These are phyloP conservation scores for Naganishia friedmannii DNA, from an alignment of 768 basidiomycete species.

Conservation along the genomic window DNA sequence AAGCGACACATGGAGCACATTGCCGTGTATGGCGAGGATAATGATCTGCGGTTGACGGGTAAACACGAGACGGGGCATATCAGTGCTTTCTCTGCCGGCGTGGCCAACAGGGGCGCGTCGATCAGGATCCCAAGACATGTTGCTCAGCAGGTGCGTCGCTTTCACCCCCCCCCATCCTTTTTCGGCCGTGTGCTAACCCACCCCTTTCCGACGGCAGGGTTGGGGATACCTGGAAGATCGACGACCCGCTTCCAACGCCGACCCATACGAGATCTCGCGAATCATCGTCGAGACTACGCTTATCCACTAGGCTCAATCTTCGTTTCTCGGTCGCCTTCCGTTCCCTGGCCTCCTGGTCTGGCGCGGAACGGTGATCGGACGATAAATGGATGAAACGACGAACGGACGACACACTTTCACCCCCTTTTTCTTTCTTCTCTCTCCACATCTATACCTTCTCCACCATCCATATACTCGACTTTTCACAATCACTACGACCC, in stretches of 20 bases:
- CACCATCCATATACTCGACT: no score
- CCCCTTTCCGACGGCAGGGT: conserved; percentile 58
- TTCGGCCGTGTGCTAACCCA: not conserved
- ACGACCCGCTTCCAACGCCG: conserved; percentile 96
- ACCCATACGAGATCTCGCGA: conserved; percentile 79
- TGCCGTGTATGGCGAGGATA: conserved; percentile 96
- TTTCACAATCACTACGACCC: no score
- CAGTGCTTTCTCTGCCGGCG: conserved; percentile 82
- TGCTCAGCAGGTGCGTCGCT: conserved; percentile 57
- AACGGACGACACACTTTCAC: no score
- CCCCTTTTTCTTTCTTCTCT: no score
- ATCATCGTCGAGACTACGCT: conserved; percentile 67
- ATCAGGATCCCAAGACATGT: conserved; percentile 88
- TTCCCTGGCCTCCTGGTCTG: no score
- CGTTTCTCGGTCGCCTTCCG: no score
- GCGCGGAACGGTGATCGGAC: no score
- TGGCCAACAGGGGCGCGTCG: conserved; percentile 95
- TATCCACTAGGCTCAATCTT: conserved; percentile 37
- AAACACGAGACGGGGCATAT: conserved; percentile 98
- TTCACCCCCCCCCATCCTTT: no score
- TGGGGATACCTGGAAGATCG: conserved; percentile 95
- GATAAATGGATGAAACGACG: no score
- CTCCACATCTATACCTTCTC: no score
- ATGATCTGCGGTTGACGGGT: conserved; percentile 91
- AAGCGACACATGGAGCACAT: conserved; percentile 92